Percentiles rank a stretch among this genome's conserved stretches.
Evolutionary conservation across 2,329 filamentous ascomycete genomes (phyloP).

Genomic region (Huntiella decipiens): DNA sequence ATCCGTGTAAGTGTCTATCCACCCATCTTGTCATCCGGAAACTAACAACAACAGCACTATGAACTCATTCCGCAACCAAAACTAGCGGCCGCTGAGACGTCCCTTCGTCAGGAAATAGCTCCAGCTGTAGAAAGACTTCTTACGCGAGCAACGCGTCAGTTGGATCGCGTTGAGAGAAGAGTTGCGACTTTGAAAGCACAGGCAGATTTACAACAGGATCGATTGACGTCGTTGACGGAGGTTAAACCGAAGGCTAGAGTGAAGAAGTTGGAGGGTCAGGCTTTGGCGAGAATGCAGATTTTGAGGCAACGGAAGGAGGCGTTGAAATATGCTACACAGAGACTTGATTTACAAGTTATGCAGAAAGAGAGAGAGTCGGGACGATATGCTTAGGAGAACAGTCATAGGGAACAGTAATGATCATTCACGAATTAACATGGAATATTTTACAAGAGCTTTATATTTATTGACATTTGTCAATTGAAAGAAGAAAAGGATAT

Average conservation of each 20-base stretch:
- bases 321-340: constrained; percentile 68
- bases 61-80: constrained; percentile 77
- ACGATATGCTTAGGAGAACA: constrained; percentile 13
- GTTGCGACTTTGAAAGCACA: constrained; percentile 71
- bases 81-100: constrained; percentile 62
- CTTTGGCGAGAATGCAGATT: constrained; percentile 35
- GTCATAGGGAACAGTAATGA: background rate
- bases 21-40: constrained; percentile 53
- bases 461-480: background rate
- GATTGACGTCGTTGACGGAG: constrained; percentile 19
- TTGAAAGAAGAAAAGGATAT: background rate
- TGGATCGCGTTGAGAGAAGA: constrained; percentile 64
- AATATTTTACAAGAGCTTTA: background rate
- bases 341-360: constrained; percentile 67
- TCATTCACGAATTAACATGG: background rate
- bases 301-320: constrained; percentile 67
- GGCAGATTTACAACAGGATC: constrained; percentile 64
- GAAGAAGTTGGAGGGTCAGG: constrained; percentile 31
- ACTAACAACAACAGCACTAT: constrained; percentile 73
- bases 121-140: constrained; percentile 68
- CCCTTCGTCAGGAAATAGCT: constrained; percentile 74
- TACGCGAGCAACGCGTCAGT: constrained; percentile 60
- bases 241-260: background rate
- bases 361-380: constrained; percentile 48
- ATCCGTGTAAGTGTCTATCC: constrained; percentile 28